A percentile compares a stretch with the other conserved stretches of the same genome.
Evolutionary conservation across 2,329 filamentous ascomycete genomes (phyloP).

Genomic region (Hypomyces rosellus): DNA sequence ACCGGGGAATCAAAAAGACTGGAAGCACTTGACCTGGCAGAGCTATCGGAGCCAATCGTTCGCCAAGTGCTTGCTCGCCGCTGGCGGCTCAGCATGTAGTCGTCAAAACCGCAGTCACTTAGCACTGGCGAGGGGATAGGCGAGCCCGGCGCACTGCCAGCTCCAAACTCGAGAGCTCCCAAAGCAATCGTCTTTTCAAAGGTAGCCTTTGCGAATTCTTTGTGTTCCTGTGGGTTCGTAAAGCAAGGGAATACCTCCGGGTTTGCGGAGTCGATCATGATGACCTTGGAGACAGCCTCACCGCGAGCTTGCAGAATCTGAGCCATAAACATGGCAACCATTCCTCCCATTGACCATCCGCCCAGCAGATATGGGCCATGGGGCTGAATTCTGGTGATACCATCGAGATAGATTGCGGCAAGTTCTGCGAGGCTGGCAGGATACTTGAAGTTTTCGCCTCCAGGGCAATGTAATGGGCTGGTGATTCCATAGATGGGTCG

Average conservation of each 20-base stretch:
- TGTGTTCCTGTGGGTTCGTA: slow-evolving; percentile 11
- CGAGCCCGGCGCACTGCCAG: not conserved
- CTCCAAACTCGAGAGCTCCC: slow-evolving; percentile 2
- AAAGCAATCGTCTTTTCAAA: slow-evolving; percentile 10
- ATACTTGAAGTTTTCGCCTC: slow-evolving; percentile 13
- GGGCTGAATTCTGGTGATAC: slow-evolving; percentile 16
- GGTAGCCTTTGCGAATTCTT: slow-evolving; percentile 13
- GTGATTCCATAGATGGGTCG: slow-evolving; percentile 20
- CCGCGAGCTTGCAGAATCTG: slow-evolving; percentile 14
- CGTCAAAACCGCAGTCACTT: slow-evolving; percentile 4
- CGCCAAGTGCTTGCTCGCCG: slow-evolving; percentile 7
- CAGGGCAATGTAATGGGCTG: slow-evolving; percentile 16
- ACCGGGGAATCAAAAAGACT: slow-evolving; percentile 13
- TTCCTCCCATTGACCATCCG: slow-evolving; percentile 22
- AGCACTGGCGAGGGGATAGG: not conserved
- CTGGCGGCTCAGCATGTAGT: not conserved
- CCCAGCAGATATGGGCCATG: slow-evolving; percentile 18
- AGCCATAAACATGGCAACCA: slow-evolving; percentile 21
- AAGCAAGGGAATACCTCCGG: slow-evolving; percentile 18
- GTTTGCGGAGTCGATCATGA: slow-evolving; percentile 22
- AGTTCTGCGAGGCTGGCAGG: slow-evolving; percentile 15
- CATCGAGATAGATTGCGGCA: slow-evolving; percentile 16
- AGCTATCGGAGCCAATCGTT: not conserved
- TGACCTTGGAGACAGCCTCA: slow-evolving; percentile 17
- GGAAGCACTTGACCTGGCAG: slow-evolving; percentile 7